Base-by-base conservation (phyloP, 139 green algal genomes). In the Spirogloea muscicola region DNA sequence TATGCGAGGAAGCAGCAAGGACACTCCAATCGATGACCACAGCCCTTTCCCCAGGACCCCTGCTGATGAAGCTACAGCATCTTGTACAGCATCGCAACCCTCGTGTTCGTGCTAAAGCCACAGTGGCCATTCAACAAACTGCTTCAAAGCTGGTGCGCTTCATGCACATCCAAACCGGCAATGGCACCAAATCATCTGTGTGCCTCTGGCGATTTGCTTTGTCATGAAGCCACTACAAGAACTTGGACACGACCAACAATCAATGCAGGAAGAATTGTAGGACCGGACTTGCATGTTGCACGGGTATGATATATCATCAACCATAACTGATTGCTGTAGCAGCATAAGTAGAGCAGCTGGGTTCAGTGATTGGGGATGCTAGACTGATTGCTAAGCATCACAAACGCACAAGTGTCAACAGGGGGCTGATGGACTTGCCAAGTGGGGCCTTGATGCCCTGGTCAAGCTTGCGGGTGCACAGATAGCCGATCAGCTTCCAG, bases 31-130 rank as follows among this genome's bases (percentile, higher is more conserved):
- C 29, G 5, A 75, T 76, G 68, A 36, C 58, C 4, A 33, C 55
- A 7, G 25, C 34, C 7, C 68, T 76, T 9, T 44, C 68, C 27
- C 68, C 68, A n/a, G 4, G 6, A 9, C 29, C 48, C 29, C 16
- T 75, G 25, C 68, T 76, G 6, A 9, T 74, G 36, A 76, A 76
- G 34, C 57, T 76, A 13, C 29, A 61, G 31, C n/a, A n/a, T n/a
- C 75, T 74, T 38, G 36, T n/a, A 6, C 21, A 5, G 41, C 68
- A 76, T 38, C 74, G 51, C 4, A 76, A 70, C 57, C 68, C 68
- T 3, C 55, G 58, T 39, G 68, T 76, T 31, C 55, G 68, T 31
- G 68, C 68, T 7, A 76, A 76, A 16, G 68, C 68, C 18, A 70
- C 68, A 16, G 68, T 76, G 6, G 10, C 27, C 31, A 48, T 76